Evolutionary conservation across 208 protist genomes (phyloP).

Genomic region (Endotrypanum monterogeii): DNA sequence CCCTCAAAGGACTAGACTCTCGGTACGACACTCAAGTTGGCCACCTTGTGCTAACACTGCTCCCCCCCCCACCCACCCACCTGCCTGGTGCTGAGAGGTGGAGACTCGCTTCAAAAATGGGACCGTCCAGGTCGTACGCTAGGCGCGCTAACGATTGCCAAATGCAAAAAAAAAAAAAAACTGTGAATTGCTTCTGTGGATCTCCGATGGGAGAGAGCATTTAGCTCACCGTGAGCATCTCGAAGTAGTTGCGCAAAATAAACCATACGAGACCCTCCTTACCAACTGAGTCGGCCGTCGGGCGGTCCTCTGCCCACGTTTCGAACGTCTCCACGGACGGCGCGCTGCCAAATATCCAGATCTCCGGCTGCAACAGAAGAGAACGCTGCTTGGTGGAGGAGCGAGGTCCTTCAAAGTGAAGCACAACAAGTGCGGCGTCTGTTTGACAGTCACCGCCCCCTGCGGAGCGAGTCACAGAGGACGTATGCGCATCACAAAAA

Average conservation of each 20-base stretch:
- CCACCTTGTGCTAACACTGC: no score
- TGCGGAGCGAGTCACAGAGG: neutral
- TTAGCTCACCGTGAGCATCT: constrained; percentile 60
- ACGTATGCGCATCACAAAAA: neutral
- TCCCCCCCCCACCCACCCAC: no score
- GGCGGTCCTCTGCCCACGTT: constrained; percentile 64
- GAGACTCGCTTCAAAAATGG: no score
- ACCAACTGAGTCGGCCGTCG: constrained; percentile 51
- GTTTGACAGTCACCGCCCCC: neutral
- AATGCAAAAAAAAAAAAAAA: no score
- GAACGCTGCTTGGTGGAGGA: constrained; percentile 64
- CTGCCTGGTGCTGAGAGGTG: no score
- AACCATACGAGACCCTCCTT: constrained; percentile 76
- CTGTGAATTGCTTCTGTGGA: no score
- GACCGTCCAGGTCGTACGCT: no score
- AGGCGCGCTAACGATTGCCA: no score
- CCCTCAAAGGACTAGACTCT: no score
- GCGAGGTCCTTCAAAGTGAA: constrained; percentile 87
- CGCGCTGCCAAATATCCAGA: constrained; percentile 61
- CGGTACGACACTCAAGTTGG: no score
- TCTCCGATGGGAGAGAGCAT: no score
- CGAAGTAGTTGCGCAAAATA: constrained; percentile 73
- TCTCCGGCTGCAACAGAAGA: constrained; percentile 73
- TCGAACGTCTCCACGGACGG: constrained; percentile 71
- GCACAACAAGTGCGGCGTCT: constrained; percentile 76